phyloP scores from a whole-genome alignment of 371 early-diverging fungal genomes.

The Dentiscutata heterogama region DNA sequence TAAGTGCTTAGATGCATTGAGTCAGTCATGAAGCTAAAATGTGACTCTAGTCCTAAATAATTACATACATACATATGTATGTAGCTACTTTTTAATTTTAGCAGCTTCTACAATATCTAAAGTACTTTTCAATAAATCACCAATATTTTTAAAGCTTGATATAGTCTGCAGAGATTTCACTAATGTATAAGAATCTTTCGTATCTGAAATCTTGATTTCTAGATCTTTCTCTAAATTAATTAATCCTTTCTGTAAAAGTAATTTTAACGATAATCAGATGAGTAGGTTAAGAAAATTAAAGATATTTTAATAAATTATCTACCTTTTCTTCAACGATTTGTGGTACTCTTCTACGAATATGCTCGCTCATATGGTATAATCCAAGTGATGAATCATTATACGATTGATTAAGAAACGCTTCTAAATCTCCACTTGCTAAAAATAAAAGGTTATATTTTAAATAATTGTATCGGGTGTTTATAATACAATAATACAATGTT shows the following conservation, averaged over 20 bases:
- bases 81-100: neutral
- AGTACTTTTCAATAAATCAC: slow-evolving; percentile 17
- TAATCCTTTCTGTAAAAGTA: slow-evolving; percentile 2
- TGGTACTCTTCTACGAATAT: slow-evolving; percentile 45
- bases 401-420: slow-evolving; percentile 9
- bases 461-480: no score
- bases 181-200: slow-evolving; percentile 23
- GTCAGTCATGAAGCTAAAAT: no score
- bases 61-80: no score
- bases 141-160: slow-evolving; percentile 13
- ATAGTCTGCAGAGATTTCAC: slow-evolving; percentile 16
- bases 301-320: neutral
- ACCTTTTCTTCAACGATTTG: slow-evolving; percentile 48
- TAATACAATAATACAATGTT: no score
- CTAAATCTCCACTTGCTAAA: slow-evolving; percentile 28
- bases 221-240: neutral
- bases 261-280: neutral
- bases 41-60: no score
- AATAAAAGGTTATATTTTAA: no score
- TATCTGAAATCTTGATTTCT: slow-evolving; percentile 8
- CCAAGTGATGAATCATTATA: slow-evolving; percentile 45
- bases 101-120: neutral
- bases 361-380: slow-evolving; percentile 46
- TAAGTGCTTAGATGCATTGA: no score
- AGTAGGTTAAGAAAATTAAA: neutral